A percentile compares a stretch with the other conserved stretches of the same genome.
Conservation (phyloP, 371 early-diverging fungal species). For the Zopfochytrium polystomum region DNA sequence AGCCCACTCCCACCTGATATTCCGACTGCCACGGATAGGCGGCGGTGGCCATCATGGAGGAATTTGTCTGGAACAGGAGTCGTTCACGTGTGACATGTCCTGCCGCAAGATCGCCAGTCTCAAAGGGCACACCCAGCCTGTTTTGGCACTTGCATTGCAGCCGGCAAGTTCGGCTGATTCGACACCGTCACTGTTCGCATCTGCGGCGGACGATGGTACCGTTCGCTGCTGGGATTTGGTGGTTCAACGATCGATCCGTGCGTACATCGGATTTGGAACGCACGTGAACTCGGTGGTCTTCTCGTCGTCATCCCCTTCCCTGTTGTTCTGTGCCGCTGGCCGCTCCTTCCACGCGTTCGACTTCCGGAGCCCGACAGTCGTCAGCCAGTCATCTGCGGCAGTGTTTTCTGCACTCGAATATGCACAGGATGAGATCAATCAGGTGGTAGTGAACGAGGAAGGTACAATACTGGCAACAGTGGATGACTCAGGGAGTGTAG, state of each 20-base stretch:
- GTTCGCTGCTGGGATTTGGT: conserved; percentile 21
- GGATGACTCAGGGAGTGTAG: conserved; percentile 24
- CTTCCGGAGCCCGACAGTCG: conserved; percentile 2
- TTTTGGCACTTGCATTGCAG: conserved; percentile 3
- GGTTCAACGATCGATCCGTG: not conserved
- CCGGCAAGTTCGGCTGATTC: no score
- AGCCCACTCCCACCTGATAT: conserved; percentile 17
- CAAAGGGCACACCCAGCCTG: conserved; percentile 10
- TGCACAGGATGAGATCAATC: conserved; percentile 24
- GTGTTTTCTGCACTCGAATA: not conserved
- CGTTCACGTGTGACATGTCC: not conserved
- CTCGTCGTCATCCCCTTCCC: not conserved
- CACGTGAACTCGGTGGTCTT: not conserved
- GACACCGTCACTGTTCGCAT: conserved; percentile 15
- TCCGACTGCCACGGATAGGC: conserved; percentile 10
- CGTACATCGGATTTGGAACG: not conserved
- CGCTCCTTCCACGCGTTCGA: conserved; percentile 16
- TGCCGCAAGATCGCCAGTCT: not conserved
- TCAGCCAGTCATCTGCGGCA: not conserved
- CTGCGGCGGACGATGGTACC: conserved; percentile 22
- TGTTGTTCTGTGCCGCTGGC: conserved; percentile 1
- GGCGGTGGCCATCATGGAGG: not conserved
- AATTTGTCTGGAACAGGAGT: conserved; percentile 1
- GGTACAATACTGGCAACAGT: conserved; percentile 21
- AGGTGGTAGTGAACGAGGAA: conserved; percentile 19